Evolutionary conservation across 1,139 yeast genomes (phyloP).

Genomic region (Pichia sp.): DNA sequence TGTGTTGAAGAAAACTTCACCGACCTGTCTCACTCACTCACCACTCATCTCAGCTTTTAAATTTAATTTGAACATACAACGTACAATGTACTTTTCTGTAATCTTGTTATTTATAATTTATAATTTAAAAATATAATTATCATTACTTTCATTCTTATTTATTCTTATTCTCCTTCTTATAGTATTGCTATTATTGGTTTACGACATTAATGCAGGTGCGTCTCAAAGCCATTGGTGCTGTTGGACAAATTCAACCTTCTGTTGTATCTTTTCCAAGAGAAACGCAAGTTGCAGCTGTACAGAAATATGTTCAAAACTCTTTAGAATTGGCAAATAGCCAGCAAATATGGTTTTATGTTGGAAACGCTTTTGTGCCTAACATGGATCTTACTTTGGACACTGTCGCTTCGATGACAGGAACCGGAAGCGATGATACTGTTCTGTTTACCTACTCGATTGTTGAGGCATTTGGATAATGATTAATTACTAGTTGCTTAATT

Average conservation of each 20-base stretch:
- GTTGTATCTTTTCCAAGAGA: slow-evolving; percentile 36
- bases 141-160: not conserved
- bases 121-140: not conserved
- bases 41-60: too few species aligned
- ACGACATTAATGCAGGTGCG: slow-evolving; percentile 36
- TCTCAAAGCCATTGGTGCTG: slow-evolving; percentile 54
- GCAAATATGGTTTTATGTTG: slow-evolving; percentile 40
- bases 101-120: too few species aligned
- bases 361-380: slow-evolving; percentile 57
- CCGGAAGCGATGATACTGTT: slow-evolving; percentile 4
- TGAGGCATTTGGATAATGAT: slow-evolving; percentile 16
- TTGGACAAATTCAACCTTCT: slow-evolving; percentile 41
- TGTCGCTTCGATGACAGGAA: slow-evolving; percentile 3
- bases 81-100: too few species aligned
- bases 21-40: not conserved
- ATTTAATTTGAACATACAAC: too few species aligned
- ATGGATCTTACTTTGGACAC: slow-evolving; percentile 1
- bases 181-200: not conserved
- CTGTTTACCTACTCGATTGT: slow-evolving; percentile 14
- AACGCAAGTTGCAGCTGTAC: slow-evolving; percentile 1
- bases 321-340: not conserved
- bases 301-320: not conserved
- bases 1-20: too few species aligned
- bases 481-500: too few species aligned
- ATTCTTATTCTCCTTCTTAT: not conserved